Base-by-base conservation (phyloP, 1,284 basidiomycete genomes). In the Cutaneotrichosporon sp. region DNA sequence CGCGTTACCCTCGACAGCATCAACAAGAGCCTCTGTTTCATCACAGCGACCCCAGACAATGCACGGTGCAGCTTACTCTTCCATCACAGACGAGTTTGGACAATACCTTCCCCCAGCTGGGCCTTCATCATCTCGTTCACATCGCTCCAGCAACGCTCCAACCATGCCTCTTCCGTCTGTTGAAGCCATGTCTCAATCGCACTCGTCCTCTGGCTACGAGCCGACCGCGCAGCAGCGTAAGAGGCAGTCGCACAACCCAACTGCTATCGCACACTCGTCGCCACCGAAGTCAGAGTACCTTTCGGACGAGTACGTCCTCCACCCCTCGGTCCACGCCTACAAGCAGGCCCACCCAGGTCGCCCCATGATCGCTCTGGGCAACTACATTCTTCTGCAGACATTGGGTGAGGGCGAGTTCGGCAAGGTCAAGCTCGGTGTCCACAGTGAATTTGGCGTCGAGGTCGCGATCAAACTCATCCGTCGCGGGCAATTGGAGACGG, bases 381-480 rank as follows among this genome's bases (percentile, higher is more conserved):
- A 93, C 4, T 97, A 97, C 80, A 84, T 97, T n/a, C 85, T 97
- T 50, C 83, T 97, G 13, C 93, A 97, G 80, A 97, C 94, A 0
- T 85, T 97, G 13, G 95, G 97, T 53, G 96, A 99, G 81, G 97
- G 97, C 72, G 97, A 99, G 83, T 99, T 99, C 77, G 97, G 96
- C 63, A 99, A 99, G 80, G 96, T 99, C 82, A 99, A 99, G 80
- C 87, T 99, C 31, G 97, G 97, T 10, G 85, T 99, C 55, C 96
- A 99, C 79, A 85, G 85, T 69, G 89, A 92, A 69, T 98, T 91
- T 88, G 96, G 94, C 32, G 95, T 98, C 79, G 96, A 99, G 79
- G 95, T 97, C n/a, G 97, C 97, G 16, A 94, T 99, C 78, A 99
- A 99, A 84, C 85, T 99, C 69, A 98, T 99, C 75, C 88, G 95